These are phyloP conservation scores for Leucosporidium yakuticum DNA, from an alignment of 768 basidiomycete genomes.

Conservation along the genomic window DNA sequence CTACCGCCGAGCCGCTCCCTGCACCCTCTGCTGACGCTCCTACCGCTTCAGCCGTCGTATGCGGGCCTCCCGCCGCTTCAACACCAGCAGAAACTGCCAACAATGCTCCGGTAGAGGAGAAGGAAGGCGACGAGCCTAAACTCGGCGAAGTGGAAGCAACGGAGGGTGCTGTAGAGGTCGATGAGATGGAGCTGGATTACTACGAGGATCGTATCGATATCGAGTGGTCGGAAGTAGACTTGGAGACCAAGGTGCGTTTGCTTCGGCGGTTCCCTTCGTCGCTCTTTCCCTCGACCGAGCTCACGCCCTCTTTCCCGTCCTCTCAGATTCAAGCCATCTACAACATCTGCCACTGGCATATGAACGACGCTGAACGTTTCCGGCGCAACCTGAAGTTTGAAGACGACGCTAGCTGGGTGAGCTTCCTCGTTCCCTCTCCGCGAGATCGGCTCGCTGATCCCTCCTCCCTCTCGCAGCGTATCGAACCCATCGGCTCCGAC, in stretches of 20 bases:
- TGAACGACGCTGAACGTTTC: slow-evolving; percentile 33
- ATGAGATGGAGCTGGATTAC: slow-evolving; percentile 13
- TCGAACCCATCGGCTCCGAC: slow-evolving; percentile 30
- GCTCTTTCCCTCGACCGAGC: no score
- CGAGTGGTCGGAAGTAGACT: slow-evolving; percentile 27
- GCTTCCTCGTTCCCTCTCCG: background rate
- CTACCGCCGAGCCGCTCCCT: background rate
- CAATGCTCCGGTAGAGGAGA: background rate
- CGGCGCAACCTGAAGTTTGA: slow-evolving; percentile 28
- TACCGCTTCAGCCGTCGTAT: background rate
- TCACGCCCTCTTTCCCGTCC: background rate
- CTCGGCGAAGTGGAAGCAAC: background rate
- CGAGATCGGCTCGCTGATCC: background rate
- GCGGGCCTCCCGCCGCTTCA: background rate
- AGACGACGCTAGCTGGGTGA: slow-evolving; percentile 32
- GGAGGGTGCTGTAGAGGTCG: background rate
- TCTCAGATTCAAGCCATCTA: slow-evolving; percentile 29
- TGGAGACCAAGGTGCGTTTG: slow-evolving; percentile 29
- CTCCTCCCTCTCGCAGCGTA: slow-evolving; percentile 11
- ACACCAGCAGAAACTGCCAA: background rate
- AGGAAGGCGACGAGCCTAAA: slow-evolving; percentile 5
- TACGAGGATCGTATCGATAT: slow-evolving; percentile 27
- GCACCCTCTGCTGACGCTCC: background rate
- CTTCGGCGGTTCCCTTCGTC: no score
- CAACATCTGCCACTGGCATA: slow-evolving; percentile 36